phyloP scores from a whole-genome alignment of 768 basidiomycete genomes.

The Lactarius sp. region DNA sequence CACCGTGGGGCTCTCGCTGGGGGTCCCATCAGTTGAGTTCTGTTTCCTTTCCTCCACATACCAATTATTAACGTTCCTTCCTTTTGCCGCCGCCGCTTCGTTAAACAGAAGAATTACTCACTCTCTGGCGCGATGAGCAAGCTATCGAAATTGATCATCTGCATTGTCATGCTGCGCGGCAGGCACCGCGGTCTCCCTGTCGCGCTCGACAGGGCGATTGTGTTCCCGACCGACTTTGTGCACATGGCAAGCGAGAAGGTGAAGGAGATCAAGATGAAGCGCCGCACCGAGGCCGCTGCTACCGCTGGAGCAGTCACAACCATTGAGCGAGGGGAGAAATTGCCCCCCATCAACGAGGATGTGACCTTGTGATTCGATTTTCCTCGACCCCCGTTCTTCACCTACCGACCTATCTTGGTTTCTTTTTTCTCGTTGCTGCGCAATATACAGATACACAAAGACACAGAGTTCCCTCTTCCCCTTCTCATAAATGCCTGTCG shows the following conservation, averaged over 20 bases:
- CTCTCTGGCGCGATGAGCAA: slow-evolving; percentile 58
- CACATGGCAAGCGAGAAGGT: slow-evolving; percentile 11
- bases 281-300: not conserved
- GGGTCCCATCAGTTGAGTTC: slow-evolving; percentile 36
- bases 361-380: not conserved
- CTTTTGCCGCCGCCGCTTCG: not conserved
- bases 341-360: not conserved
- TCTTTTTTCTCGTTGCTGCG: no score
- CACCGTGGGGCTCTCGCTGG: slow-evolving; percentile 43
- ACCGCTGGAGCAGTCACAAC: not conserved
- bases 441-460: no score
- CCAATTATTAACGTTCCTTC: slow-evolving; percentile 35
- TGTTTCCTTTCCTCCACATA: slow-evolving; percentile 22
- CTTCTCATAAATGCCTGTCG: no score
- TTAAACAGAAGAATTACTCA: slow-evolving; percentile 30
- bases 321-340: not conserved
- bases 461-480: no score
- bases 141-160: slow-evolving; percentile 67
- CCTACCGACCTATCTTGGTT: not conserved
- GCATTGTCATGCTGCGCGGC: slow-evolving; percentile 74
- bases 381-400: not conserved
- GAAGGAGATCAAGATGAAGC: slow-evolving; percentile 6
- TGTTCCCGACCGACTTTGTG: slow-evolving; percentile 17
- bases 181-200: slow-evolving; percentile 67
- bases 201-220: slow-evolving; percentile 56